Conservation (phyloP, 2,329 filamentous ascomycete species). For the Graphiopsis chlorocephala region DNA sequence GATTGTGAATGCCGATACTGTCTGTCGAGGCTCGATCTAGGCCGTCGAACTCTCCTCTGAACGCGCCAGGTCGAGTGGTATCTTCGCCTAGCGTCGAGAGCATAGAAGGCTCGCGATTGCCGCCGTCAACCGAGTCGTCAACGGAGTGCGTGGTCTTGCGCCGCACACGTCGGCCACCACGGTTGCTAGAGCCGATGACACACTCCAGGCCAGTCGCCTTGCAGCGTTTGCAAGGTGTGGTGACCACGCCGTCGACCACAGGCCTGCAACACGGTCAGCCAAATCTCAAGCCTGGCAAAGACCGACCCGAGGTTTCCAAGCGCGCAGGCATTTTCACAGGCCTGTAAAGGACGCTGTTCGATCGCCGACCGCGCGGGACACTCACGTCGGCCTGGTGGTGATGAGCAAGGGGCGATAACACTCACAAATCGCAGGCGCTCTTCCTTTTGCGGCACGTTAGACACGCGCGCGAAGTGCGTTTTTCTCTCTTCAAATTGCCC, state of each 20-base stretch:
- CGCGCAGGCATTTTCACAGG: slow-evolving; percentile 50
- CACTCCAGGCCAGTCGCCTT: slow-evolving; percentile 58
- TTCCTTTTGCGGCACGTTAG: slow-evolving; percentile 26
- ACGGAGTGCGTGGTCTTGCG: slow-evolving; percentile 10
- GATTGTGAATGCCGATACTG: slow-evolving; percentile 19
- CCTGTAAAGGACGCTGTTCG: slow-evolving; percentile 38
- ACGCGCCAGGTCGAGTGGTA: slow-evolving; percentile 8
- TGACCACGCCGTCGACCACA: slow-evolving; percentile 48
- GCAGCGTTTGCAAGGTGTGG: slow-evolving; percentile 56
- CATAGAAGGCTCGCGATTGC: slow-evolving; percentile 14
- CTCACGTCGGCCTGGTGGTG: neutral
- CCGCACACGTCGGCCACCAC: slow-evolving; percentile 54
- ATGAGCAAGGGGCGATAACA: neutral
- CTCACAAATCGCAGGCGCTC: slow-evolving; percentile 24
- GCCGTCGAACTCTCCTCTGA: slow-evolving; percentile 12
- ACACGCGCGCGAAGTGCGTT: slow-evolving; percentile 25
- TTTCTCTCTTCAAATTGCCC: slow-evolving; percentile 20
- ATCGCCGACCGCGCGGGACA: neutral
- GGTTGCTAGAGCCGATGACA: slow-evolving; percentile 58
- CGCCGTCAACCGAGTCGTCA: slow-evolving; percentile 8
- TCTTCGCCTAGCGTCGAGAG: slow-evolving; percentile 9
- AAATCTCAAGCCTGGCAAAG: slow-evolving; percentile 11
- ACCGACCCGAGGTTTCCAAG: slow-evolving; percentile 53
- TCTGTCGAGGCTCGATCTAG: slow-evolving; percentile 14
- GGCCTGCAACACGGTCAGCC: slow-evolving; percentile 33